These are phyloP conservation scores for Boletus rex-veris DNA, from an alignment of 768 basidiomycete species.

Conservation along the genomic window DNA sequence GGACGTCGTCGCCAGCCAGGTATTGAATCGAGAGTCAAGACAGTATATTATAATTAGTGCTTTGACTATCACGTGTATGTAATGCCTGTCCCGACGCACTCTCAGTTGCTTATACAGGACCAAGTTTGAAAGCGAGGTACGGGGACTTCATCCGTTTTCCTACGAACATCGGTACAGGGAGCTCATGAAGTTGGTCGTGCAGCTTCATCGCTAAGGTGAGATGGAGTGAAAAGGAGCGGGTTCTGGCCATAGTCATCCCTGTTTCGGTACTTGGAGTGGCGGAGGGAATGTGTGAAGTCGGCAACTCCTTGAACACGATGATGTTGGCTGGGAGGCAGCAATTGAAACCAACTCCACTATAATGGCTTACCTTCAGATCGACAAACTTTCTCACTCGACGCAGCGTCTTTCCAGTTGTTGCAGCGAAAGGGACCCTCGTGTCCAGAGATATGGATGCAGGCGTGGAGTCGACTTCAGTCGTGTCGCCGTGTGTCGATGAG, in stretches of 20 bases:
- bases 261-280: background rate
- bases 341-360: background rate
- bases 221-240: background rate
- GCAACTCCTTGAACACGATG: background rate
- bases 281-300: background rate
- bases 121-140: background rate
- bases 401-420: background rate
- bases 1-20: constrained; percentile 29
- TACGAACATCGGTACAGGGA: background rate
- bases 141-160: accelerated
- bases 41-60: too few species aligned
- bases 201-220: background rate
- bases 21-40: constrained; percentile 10
- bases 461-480: too few species aligned
- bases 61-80: too few species aligned
- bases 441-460: too few species aligned
- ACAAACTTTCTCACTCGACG: background rate
- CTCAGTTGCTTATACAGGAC: too few species aligned
- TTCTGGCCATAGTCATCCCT: background rate
- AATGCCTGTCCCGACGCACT: too few species aligned
- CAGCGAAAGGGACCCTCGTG: too few species aligned
- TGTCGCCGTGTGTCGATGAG: too few species aligned
- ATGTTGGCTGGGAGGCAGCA: background rate
- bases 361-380: background rate
- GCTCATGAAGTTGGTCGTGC: background rate